Evolutionary conservation across 2,329 filamentous ascomycete species (phyloP).

Genomic region (Pestalotiopsis sp.): DNA sequence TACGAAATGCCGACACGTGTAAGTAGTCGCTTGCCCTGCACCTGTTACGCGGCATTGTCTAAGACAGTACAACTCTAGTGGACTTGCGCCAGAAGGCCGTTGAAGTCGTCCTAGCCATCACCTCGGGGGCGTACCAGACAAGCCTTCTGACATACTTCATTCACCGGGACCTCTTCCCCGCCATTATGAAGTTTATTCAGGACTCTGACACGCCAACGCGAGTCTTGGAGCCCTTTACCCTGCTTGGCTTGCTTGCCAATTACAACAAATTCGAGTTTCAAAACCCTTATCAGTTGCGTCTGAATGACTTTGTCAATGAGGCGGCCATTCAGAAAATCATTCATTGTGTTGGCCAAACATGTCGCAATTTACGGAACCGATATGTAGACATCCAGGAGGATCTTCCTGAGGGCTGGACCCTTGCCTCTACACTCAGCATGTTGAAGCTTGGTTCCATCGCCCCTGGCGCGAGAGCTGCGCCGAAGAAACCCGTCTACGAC

Average conservation of each 20-base stretch:
- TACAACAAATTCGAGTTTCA: constrained; percentile 99
- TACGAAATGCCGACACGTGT: constrained; percentile 75
- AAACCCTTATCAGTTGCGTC: constrained; percentile 89
- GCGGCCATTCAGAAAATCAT: constrained; percentile 82
- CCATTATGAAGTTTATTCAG: constrained; percentile 92
- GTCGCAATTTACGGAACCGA: constrained; percentile 66
- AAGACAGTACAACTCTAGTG: constrained; percentile 48
- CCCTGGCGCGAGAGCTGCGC: constrained; percentile 63
- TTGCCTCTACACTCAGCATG: constrained; percentile 79
- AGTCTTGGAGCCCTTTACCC: constrained; percentile 75
- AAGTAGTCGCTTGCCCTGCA: constrained; percentile 36
- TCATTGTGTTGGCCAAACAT: constrained; percentile 73
- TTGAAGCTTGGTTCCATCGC: constrained; percentile 81
- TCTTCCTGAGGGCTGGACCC: constrained; percentile 84
- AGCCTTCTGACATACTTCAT: constrained; percentile 94
- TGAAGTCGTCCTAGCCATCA: constrained; percentile 78
- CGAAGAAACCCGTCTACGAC: constrained; percentile 64
- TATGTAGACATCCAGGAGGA: constrained; percentile 91
- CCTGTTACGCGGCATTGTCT: not conserved
- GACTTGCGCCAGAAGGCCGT: constrained; percentile 79
- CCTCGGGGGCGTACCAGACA: constrained; percentile 94
- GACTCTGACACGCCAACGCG: constrained; percentile 68
- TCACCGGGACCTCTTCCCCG: constrained; percentile 90
- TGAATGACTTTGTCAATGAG: constrained; percentile 97
- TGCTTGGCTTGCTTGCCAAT: constrained; percentile 87